Conservation (phyloP, 83 land plant species). For the Diphasiastrum complanatum region DNA sequence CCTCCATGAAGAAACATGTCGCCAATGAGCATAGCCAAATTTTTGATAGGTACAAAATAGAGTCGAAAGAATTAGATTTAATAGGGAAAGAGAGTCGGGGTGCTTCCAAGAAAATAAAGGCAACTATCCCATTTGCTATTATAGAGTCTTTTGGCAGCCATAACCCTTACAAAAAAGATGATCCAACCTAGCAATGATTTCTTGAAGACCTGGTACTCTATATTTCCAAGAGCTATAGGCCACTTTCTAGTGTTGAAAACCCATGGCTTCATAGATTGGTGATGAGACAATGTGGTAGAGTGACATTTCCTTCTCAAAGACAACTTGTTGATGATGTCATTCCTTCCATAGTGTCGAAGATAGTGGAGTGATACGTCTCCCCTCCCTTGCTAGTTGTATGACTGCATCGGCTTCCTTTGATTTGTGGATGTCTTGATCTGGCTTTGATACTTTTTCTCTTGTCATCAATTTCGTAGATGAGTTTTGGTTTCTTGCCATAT, state of each 20-base stretch:
- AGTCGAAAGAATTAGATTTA: background rate
- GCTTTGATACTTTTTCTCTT: background rate
- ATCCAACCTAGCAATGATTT: constrained; percentile 2
- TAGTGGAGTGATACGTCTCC: constrained; percentile 3
- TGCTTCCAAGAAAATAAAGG: constrained; percentile 12
- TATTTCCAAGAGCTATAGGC: background rate
- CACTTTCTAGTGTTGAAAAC: constrained; percentile 16
- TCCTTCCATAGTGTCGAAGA: constrained; percentile 6
- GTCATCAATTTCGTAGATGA: constrained; percentile 15
- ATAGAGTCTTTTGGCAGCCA: background rate
- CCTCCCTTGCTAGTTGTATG: constrained; percentile 11
- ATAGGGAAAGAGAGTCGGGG: constrained; percentile 1
- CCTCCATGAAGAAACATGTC: constrained; percentile 17
- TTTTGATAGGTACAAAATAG: constrained; percentile 9
- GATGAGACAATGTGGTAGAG: constrained; percentile 5
- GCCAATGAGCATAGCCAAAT: constrained; percentile 6
- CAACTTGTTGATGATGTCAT: constrained; percentile 12
- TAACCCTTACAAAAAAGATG: constrained; percentile 11
- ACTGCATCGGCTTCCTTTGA: constrained; percentile 13
- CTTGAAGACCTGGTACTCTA: constrained; percentile 10
- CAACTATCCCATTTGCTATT: background rate
- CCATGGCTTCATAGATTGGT: constrained; percentile 8
- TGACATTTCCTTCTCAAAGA: constrained; percentile 10
- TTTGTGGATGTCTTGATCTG: constrained; percentile 3
- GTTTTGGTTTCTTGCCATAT: constrained; percentile 16